phyloP scores from a whole-genome alignment of 2,329 filamentous ascomycete species.

The Fusarium sp. region DNA sequence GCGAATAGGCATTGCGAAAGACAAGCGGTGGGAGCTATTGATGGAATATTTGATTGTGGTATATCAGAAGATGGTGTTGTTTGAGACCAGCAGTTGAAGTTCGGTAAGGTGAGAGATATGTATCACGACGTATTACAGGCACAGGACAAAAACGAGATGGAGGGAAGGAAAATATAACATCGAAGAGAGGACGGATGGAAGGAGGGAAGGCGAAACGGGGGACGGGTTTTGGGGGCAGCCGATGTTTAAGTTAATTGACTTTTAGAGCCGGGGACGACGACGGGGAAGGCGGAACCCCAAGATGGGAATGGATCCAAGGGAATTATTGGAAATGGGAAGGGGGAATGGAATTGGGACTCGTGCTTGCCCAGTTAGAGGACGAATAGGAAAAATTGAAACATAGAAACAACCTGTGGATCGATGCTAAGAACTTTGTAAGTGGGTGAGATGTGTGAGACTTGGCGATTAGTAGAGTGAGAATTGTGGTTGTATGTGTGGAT shows the following conservation, averaged over 20 bases:
- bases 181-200: conserved; percentile 2
- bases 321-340: background rate
- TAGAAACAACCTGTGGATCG: conserved; percentile 2
- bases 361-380: background rate
- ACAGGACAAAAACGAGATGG: background rate
- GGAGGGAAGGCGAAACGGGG: background rate
- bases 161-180: conserved; percentile 12
- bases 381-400: background rate
- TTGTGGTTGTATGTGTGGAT: conserved; percentile 20
- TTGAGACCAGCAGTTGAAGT: background rate
- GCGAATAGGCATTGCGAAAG: conserved; percentile 70
- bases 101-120: background rate
- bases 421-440: conserved; percentile 21
- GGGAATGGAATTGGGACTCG: conserved; percentile 8
- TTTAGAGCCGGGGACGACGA: conserved; percentile 29
- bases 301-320: conserved; percentile 11
- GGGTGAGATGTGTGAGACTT: conserved; percentile 24
- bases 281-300: conserved; percentile 17
- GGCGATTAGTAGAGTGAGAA: conserved; percentile 20
- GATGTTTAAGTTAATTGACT: conserved; percentile 37
- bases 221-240: conserved; percentile 17
- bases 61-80: conserved; percentile 13
- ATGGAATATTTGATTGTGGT: conserved; percentile 8
- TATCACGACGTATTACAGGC: background rate
- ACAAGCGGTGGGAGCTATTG: conserved; percentile 8